Evolutionary conservation across 192 early-diverging fungal genomes (phyloP).

Genomic region (Fimicolochytrium jonesii): DNA sequence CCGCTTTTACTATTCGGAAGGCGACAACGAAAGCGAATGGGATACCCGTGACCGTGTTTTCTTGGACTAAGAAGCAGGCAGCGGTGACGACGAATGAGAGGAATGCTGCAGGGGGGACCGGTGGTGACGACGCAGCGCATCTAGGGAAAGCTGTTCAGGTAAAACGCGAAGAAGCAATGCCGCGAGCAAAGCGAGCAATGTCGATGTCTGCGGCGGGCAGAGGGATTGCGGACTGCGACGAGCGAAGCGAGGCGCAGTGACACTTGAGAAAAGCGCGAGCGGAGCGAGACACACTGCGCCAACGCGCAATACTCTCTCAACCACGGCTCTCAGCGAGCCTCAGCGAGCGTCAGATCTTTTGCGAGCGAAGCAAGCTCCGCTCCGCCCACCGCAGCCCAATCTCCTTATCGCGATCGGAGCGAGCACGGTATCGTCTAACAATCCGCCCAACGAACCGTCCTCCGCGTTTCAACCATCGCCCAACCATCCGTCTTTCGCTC

Average conservation of each 20-base stretch:
- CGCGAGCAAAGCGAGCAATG: too few species aligned
- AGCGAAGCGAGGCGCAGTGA: too few species aligned
- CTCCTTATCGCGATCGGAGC: too few species aligned
- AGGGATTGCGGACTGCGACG: background rate
- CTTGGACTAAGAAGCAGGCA: background rate
- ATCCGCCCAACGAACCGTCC: background rate
- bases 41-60: constrained; percentile 8
- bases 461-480: background rate
- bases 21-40: constrained; percentile 6
- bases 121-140: background rate
- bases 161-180: background rate
- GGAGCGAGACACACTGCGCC: too few species aligned
- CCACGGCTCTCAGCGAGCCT: too few species aligned
- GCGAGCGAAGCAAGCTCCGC: too few species aligned
- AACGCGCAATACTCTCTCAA: too few species aligned
- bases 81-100: too few species aligned
- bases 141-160: constrained; percentile 6
- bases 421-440: background rate
- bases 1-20: constrained; percentile 5
- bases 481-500: background rate
- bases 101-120: too few species aligned
- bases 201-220: background rate
- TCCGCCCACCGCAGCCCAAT: background rate
- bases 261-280: too few species aligned
- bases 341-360: background rate